Evolutionary conservation across 2,329 filamentous ascomycete genomes (phyloP).

Genomic region (Aureobasidium sp.): DNA sequence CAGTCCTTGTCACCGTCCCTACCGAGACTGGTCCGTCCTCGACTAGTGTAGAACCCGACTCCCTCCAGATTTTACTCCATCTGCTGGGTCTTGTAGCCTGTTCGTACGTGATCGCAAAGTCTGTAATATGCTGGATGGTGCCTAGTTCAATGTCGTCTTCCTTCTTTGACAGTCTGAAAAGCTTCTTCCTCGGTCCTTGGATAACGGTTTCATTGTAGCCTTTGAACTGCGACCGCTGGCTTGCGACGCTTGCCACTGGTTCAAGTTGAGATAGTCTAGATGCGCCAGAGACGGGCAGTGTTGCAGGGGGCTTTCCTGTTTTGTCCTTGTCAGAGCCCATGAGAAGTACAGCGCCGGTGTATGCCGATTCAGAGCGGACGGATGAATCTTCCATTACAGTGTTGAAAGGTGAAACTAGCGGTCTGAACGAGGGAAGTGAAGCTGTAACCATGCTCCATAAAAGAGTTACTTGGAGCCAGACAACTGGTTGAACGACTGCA

Average conservation of each 20-base stretch:
- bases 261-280: background rate
- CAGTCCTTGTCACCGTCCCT: background rate
- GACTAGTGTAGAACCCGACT: background rate
- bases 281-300: background rate
- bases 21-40: background rate
- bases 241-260: background rate
- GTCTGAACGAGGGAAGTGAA: conserved; percentile 16
- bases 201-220: background rate
- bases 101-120: background rate
- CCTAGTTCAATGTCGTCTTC: conserved; percentile 3
- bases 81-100: background rate
- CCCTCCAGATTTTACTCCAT: conserved; percentile 8
- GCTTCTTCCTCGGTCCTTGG: conserved; percentile 4
- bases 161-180: background rate
- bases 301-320: background rate
- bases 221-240: background rate
- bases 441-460: conserved; percentile 16
- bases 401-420: conserved; percentile 5
- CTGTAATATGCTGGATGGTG: background rate
- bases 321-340: background rate
- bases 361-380: background rate
- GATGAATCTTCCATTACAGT: background rate
- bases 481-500: conserved; percentile 4
- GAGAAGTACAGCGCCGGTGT: background rate
- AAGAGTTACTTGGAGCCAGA: conserved; percentile 14